Percentiles rank a stretch among this genome's conserved stretches.
phyloP scores from a whole-genome alignment of 331 rosid genomes.

The Quercus lobata region DNA sequence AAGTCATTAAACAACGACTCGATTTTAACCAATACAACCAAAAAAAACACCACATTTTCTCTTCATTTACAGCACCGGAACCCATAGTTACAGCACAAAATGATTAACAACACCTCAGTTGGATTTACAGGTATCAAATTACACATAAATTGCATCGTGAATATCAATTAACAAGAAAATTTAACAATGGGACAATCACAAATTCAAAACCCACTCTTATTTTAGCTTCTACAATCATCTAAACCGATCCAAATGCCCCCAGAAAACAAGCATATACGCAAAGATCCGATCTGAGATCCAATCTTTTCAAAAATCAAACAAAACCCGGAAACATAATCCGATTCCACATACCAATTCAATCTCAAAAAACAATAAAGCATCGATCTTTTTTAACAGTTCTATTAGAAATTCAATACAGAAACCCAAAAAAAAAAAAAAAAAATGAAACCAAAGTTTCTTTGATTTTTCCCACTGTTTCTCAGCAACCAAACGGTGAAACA shows the following conservation, averaged over 20 bases:
- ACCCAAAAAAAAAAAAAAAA: neutral
- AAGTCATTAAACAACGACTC: neutral
- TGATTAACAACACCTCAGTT: neutral
- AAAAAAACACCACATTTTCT: neutral
- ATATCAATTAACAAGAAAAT: neutral
- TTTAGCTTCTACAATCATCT: neutral
- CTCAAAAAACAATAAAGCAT: neutral
- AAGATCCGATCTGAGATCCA: neutral
- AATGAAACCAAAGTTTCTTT: neutral
- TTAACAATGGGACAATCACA: neutral
- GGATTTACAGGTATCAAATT: neutral
- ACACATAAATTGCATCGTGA: neutral
- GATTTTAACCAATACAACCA: neutral
- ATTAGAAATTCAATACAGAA: neutral
- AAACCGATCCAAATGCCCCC: neutral
- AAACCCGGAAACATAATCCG: neutral
- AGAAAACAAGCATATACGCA: neutral
- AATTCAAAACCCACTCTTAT: neutral
- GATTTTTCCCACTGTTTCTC: neutral
- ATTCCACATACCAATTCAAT: neutral
- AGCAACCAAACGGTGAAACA: neutral
- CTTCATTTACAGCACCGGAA: neutral
- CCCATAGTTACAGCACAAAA: neutral
- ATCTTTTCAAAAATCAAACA: neutral
- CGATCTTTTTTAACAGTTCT: neutral